Conservation (phyloP, 176 grass and related monocot species). For the Paspalum vaginatum region DNA sequence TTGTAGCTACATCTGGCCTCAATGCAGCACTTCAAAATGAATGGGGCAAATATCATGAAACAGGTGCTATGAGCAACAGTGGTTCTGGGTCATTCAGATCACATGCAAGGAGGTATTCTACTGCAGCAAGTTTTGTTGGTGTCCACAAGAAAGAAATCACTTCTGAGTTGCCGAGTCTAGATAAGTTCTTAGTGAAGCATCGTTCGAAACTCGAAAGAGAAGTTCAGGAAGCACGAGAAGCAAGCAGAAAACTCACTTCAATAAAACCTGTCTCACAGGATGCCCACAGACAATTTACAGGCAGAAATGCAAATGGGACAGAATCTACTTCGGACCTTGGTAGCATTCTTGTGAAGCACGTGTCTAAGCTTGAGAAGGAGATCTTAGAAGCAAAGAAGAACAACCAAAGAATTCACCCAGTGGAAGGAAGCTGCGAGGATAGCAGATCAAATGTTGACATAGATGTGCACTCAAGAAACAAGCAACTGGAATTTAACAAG, state of each 20-base stretch:
- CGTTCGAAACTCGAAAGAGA: conserved; percentile 74
- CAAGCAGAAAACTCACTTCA: conserved; percentile 37
- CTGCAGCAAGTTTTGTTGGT: conserved; percentile 50
- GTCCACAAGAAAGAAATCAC: conserved; percentile 51
- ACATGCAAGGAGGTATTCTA: conserved; percentile 55
- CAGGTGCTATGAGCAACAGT: neutral
- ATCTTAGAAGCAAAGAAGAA: conserved; percentile 64
- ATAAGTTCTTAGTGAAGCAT: conserved; percentile 90
- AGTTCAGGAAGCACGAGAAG: conserved; percentile 61
- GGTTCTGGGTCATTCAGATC: conserved; percentile 8
- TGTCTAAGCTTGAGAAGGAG: conserved; percentile 70
- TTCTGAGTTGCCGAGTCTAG: conserved; percentile 70
- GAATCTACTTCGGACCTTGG: conserved; percentile 43
- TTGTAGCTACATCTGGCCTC: conserved; percentile 90
- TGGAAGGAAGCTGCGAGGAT: conserved; percentile 32
- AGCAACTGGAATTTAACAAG: conserved; percentile 30
- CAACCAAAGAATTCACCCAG: neutral
- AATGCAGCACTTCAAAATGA: conserved; percentile 82
- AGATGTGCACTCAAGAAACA: conserved; percentile 24
- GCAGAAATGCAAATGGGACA: neutral
- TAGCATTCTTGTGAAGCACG: conserved; percentile 64
- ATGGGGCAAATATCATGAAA: conserved; percentile 41
- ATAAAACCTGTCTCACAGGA: conserved; percentile 26
- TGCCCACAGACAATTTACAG: conserved; percentile 19
- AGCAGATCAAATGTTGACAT: conserved; percentile 9